phyloP scores from a whole-genome alignment of 2,329 filamentous ascomycete species.

The Venturia effusa region DNA sequence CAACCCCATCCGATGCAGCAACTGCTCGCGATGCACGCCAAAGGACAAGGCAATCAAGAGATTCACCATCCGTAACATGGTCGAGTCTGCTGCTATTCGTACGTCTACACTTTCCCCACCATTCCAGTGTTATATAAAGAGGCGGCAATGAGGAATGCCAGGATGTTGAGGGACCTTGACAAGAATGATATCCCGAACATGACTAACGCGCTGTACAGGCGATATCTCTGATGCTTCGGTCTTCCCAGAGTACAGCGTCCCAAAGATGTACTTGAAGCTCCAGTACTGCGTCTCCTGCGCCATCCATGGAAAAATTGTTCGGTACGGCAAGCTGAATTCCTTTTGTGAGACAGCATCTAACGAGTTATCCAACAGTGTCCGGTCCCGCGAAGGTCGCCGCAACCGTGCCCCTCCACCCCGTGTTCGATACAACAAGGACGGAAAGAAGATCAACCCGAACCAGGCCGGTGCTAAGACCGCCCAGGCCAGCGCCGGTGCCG shows the following conservation, averaged over 20 bases:
- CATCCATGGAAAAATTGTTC: constrained; percentile 99
- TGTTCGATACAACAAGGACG: constrained; percentile 99
- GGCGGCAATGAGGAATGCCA: not conserved
- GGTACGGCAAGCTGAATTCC: constrained; percentile 54
- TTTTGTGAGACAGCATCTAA: not conserved
- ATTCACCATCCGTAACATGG: constrained; percentile 99
- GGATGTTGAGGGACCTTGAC: too few species aligned
- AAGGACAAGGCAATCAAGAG: constrained; percentile 99
- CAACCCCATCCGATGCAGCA: constrained; percentile 95
- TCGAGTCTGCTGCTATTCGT: constrained; percentile 99
- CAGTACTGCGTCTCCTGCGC: constrained; percentile 99
- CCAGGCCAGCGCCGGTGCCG: constrained; percentile 20
- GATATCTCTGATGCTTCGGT: constrained; percentile 99
- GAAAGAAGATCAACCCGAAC: constrained; percentile 96
- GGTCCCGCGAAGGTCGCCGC: constrained; percentile 90
- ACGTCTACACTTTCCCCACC: constrained; percentile 39
- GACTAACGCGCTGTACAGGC: constrained; percentile 49
- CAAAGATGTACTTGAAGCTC: constrained; percentile 99
- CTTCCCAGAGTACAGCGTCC: constrained; percentile 97
- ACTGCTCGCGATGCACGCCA: constrained; percentile 72
- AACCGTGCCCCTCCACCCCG: constrained; percentile 97
- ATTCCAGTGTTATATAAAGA: not conserved
- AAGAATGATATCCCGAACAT: not conserved
- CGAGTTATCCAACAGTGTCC: constrained; percentile 58
- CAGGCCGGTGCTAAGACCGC: constrained; percentile 56